Conservation (phyloP, 2,329 filamentous ascomycete species). For the Davidsoniella eucalypti region DNA sequence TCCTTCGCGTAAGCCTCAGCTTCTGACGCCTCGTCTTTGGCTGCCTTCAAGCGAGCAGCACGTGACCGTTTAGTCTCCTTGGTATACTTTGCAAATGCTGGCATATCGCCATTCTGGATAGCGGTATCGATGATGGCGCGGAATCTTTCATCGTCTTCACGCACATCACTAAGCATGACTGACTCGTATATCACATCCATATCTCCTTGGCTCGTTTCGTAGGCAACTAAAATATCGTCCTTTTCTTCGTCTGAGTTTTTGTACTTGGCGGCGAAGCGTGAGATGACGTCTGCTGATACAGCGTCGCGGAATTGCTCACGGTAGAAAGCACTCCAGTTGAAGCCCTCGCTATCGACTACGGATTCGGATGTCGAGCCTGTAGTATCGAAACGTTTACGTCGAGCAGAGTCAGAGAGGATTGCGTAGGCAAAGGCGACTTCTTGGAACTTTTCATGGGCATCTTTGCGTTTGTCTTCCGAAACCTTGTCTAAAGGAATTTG, state of each 20-base stretch:
- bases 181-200: conserved; percentile 63
- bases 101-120: conserved; percentile 52
- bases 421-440: conserved; percentile 86
- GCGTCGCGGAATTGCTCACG: conserved; percentile 65
- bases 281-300: conserved; percentile 57
- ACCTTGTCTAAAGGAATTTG: conserved; percentile 52
- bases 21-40: conserved; percentile 51
- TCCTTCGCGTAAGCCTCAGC: conserved; percentile 62
- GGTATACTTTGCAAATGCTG: conserved; percentile 50
- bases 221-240: conserved; percentile 60
- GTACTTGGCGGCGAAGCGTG: conserved; percentile 61
- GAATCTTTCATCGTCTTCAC: conserved; percentile 77
- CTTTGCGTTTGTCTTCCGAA: conserved; percentile 44
- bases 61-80: conserved; percentile 54
- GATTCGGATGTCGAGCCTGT: conserved; percentile 82
- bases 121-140: conserved; percentile 64
- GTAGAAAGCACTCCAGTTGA: conserved; percentile 86
- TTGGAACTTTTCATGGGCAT: conserved; percentile 72
- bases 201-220: conserved; percentile 54
- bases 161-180: conserved; percentile 73
- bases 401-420: conserved; percentile 65
- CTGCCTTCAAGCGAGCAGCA: conserved; percentile 40
- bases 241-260: conserved; percentile 76
- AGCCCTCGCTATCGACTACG: conserved; percentile 60
- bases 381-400: conserved; percentile 73